A percentile compares a stretch with the other conserved stretches of the same genome.
Evolutionary conservation across 2,329 filamentous ascomycete genomes (phyloP).

Genomic region (Sphaerulina vaccinii): DNA sequence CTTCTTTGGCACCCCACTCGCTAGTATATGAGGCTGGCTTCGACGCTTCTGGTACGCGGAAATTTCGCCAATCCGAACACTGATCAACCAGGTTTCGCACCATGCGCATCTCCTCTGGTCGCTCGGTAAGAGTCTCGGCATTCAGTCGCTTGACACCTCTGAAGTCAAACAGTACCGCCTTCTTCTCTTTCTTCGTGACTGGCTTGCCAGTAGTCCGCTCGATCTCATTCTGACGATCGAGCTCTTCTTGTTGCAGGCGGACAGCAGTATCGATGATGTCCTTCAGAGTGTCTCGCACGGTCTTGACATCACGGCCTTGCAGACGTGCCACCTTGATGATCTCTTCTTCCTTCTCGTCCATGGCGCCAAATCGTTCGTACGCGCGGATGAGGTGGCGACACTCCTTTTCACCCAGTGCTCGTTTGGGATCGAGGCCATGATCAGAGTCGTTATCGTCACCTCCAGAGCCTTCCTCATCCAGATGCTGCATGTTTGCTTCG

Average conservation of each 20-base stretch:
- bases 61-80: conserved; percentile 68
- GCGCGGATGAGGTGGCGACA: conserved; percentile 87
- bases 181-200: conserved; percentile 94
- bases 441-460: conserved; percentile 44
- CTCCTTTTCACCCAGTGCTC: conserved; percentile 90
- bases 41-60: conserved; percentile 85
- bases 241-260: conserved; percentile 70
- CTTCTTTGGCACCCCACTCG: conserved; percentile 87
- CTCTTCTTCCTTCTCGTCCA: conserved; percentile 84
- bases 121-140: conserved; percentile 89
- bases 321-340: conserved; percentile 85
- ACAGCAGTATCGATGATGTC: conserved; percentile 75
- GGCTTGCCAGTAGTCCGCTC: conserved; percentile 74
- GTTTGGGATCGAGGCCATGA: conserved; percentile 71
- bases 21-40: conserved; percentile 91
- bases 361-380: conserved; percentile 84
- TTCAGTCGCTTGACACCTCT: conserved; percentile 92
- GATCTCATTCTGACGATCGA: conserved; percentile 58
- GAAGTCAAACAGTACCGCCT: conserved; percentile 94
- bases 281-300: conserved; percentile 71
- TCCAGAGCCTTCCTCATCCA: conserved; percentile 57
- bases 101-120: conserved; percentile 83
- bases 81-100: conserved; percentile 70
- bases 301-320: conserved; percentile 74
- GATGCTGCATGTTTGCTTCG: conserved; percentile 59